Conservation (phyloP, 331 rosid species). For the Spiraea crenata region DNA sequence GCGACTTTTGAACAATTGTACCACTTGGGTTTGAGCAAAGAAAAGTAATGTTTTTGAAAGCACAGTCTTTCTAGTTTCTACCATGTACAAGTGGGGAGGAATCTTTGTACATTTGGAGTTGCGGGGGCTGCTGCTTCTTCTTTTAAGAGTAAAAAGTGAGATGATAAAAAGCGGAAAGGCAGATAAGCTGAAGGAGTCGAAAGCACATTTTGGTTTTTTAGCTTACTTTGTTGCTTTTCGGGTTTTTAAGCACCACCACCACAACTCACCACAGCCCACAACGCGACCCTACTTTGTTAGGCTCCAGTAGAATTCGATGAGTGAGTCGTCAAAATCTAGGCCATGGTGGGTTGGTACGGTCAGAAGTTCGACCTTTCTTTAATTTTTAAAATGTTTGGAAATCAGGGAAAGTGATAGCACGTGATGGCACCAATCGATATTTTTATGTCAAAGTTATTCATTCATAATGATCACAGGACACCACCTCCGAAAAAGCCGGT, state of each 20-base stretch:
- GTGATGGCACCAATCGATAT: slow-evolving; percentile 9
- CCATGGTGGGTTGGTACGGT: slow-evolving; percentile 4
- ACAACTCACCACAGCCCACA: slow-evolving; percentile 4
- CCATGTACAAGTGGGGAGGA: background rate
- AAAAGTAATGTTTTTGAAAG: background rate
- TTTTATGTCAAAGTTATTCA: background rate
- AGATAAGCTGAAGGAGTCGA: slow-evolving; percentile 17
- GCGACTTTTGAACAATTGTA: background rate
- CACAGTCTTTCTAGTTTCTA: background rate
- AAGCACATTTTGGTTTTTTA: slow-evolving; percentile 11
- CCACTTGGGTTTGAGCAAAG: background rate
- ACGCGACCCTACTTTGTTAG: slow-evolving; percentile 11
- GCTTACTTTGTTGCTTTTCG: slow-evolving; percentile 17
- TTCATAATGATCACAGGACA: background rate
- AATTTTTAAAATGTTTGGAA: too few relatives aligned
- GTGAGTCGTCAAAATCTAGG: background rate
- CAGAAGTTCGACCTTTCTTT: background rate
- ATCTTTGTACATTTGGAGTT: background rate
- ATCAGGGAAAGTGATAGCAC: slow-evolving; percentile 3
- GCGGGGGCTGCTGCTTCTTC: background rate
- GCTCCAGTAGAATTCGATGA: background rate
- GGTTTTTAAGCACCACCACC: background rate
- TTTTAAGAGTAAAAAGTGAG: background rate
- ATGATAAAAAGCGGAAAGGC: slow-evolving; percentile 10
- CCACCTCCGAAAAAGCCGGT: background rate